Base-by-base conservation (phyloP, 108 stramenopile species). In the Nitzschia sp. region DNA sequence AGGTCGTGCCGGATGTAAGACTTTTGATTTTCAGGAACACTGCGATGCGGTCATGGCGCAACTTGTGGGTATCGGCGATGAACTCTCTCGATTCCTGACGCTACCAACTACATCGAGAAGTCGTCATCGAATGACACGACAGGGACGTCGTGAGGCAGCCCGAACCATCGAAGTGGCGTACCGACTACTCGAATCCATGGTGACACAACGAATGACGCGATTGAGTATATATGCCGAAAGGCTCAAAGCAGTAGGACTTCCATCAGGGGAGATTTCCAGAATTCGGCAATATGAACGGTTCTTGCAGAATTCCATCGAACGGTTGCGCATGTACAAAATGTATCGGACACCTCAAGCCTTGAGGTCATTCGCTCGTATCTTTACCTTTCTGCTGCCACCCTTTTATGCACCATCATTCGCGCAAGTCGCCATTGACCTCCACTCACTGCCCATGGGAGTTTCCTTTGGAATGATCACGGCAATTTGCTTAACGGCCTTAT, bases 271-370 rank as follows among this genome's bases (percentile, higher is more conserved):
- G 53, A 69, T 80, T 6, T 66, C 68, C 0, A 58, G 85, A 27
- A 73, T 85, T 25, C 81, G 85, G 0, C 81, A 85, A 53, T 85
- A 80, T 63, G 85, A 85, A 53, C 63, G 82, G 28, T 71, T 71
- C 44, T 54, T 80, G 3, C 48, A 52, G 15, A 56, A 65, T 53
- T 48, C 68, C 45, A 79, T 83, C 57, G 81, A 85, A 52, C 55
- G 82, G 19, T 33, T 85, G 48, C 59, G 81, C 1, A 72, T 80
- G 54, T 67, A 80, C 28, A 85, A 85, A 69, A 77, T 76, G 52
- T 85, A 85, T 69, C 78, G 85, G 11, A 85, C 85, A 34, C 81
- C 81, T 4, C 85, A 85, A 61, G 81, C 81, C 19, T 74, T 85
- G 56, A 50, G 85, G 2, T 65, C 80, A 22, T 83, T 80, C 71